Evolutionary conservation across 768 basidiomycete species (phyloP), one percentile per base, ranked within the genome.

Genomic region (Lyophyllum atratum): DNA sequence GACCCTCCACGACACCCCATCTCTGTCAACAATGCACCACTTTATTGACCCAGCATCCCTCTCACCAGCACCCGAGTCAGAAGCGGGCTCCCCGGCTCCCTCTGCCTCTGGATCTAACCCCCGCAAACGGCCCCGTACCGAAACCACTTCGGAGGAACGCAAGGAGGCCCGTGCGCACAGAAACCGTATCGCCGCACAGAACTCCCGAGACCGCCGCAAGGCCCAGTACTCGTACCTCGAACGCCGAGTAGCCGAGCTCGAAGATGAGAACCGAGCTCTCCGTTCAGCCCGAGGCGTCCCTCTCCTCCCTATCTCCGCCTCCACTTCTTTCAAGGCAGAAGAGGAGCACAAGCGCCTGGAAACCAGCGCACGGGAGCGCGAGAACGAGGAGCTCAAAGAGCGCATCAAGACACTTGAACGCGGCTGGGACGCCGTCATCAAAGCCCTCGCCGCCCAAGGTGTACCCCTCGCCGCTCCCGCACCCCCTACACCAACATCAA

Each of bases 171-270:
- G 94, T 61, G 93, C 91, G 15, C 92, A 94, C 74, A 86, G 94
- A 55, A 96, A 96, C 74, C 84, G 93, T 49, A 92, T 95, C 70
- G 94, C 94, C 1, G 93, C 93, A 5, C 94, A 96, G 78, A 90
- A 94, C 76, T 92, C 90, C 11, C 87, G 94, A 44, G 94, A 96
- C 76, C 83, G 90, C 64, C 84, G 93, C 55, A 96, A 96, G 72
- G 88, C 87, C 15, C 92, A 95, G 61, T 93, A 89, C 68, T 54
- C 76, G 1, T 79, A 76, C 61, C 86, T 93, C 40, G 87, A 90
- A 68, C 80, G 73, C 34, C 70, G 86, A 45, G 89, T 92, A 3
- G 69, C 77, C 12, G 86, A 90, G 69, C 86, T 92, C 55, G 89
- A 92, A 75, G 87, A 87, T 54, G 93, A 95, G 78, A 95, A 96